phyloP scores from a whole-genome alignment of 1,284 basidiomycete species.

The Tranzscheliella williamsii region DNA sequence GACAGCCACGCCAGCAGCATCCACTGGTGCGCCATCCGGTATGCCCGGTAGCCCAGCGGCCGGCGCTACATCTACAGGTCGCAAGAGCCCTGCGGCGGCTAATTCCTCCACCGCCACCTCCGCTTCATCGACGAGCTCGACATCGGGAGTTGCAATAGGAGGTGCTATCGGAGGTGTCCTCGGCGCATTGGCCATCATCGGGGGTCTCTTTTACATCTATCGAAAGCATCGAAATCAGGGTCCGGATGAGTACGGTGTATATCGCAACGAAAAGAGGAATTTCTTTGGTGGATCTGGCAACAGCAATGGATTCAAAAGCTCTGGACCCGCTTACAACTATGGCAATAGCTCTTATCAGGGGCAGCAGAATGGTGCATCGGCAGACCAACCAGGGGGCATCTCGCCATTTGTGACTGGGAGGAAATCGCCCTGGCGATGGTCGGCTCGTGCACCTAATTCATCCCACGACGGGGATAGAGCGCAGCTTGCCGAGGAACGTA shows the following conservation, averaged over 20 bases:
- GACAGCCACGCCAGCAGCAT: slow-evolving; percentile 8
- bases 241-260: slow-evolving; percentile 32
- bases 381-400: slow-evolving; percentile 24
- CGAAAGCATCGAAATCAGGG: slow-evolving; percentile 6
- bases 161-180: slow-evolving; percentile 18
- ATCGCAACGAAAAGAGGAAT: slow-evolving; percentile 11
- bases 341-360: too few relatives aligned
- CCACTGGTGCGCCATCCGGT: neutral
- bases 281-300: slow-evolving; percentile 21
- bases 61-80: neutral
- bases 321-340: neutral
- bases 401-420: slow-evolving; percentile 27
- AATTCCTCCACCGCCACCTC: neutral
- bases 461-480: slow-evolving; percentile 11
- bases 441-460: slow-evolving; percentile 3
- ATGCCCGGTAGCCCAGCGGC: neutral
- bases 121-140: neutral
- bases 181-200: slow-evolving; percentile 10
- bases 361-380: slow-evolving; percentile 17
- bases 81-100: neutral
- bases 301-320: slow-evolving; percentile 5
- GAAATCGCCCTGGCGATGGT: slow-evolving; percentile 15
- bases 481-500: slow-evolving; percentile 2
- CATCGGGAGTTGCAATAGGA: slow-evolving; percentile 14
- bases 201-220: slow-evolving; percentile 5